phyloP scores from a whole-genome alignment of 2,329 filamentous ascomycete species.

The Ceratocystiopsis brevicomis region DNA sequence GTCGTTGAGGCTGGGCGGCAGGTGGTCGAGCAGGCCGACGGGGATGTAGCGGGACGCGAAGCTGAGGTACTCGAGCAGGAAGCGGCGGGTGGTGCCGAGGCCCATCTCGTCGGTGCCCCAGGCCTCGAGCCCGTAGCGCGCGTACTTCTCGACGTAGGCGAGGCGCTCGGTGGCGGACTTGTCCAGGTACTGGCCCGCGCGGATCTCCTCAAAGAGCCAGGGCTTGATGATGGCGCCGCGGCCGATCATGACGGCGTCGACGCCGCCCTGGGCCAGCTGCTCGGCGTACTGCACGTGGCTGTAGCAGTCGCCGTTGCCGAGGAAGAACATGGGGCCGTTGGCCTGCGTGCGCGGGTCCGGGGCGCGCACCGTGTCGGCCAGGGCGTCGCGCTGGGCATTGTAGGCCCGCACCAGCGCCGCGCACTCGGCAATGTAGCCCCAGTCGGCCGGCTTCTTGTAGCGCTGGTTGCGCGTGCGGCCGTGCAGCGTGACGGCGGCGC shows the following conservation, averaged over 20 bases:
- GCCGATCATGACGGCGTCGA: slow-evolving; percentile 95
- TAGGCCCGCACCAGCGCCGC: slow-evolving; percentile 67
- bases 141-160: slow-evolving; percentile 72
- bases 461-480: slow-evolving; percentile 85
- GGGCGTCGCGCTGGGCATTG: slow-evolving; percentile 44
- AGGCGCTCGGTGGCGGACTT: slow-evolving; percentile 82
- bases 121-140: slow-evolving; percentile 71
- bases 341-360: slow-evolving; percentile 57
- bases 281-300: slow-evolving; percentile 76
- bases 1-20: slow-evolving; percentile 80
- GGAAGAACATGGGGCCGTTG: slow-evolving; percentile 64
- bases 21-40: slow-evolving; percentile 66
- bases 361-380: slow-evolving; percentile 61
- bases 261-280: slow-evolving; percentile 55
- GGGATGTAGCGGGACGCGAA: slow-evolving; percentile 88
- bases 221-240: slow-evolving; percentile 92
- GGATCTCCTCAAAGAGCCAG: slow-evolving; percentile 96
- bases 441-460: slow-evolving; percentile 84
- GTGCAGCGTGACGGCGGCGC: slow-evolving; percentile 89
- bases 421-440: slow-evolving; percentile 84
- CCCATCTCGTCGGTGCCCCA: slow-evolving; percentile 96
- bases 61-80: slow-evolving; percentile 88
- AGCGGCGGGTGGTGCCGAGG: slow-evolving; percentile 74
- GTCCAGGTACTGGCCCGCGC: slow-evolving; percentile 80
- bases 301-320: slow-evolving; percentile 93